Evolutionary conservation across 2,329 filamentous ascomycete genomes (phyloP), one percentile per base, ranked within the genome.

Genomic region (Fusarium drepaniforme): DNA sequence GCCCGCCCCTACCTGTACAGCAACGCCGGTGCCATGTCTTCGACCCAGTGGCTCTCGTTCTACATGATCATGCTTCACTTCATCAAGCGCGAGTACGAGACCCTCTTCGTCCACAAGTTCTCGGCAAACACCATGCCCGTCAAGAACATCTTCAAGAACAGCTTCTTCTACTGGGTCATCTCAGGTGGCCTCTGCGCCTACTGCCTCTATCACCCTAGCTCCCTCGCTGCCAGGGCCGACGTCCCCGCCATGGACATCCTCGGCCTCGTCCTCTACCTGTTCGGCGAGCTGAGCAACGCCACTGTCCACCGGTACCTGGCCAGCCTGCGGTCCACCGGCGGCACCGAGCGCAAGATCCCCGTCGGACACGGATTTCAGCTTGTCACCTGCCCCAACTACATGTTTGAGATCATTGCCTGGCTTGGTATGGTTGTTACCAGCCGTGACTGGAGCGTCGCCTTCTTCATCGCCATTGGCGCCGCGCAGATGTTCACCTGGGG

Each of bases 311-410:
- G 93, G 77, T 93, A 94, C 64, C 89, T 99, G 28, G 91, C 93
- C 33, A 89, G 90, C 71, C 89, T 99, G 73, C 92, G 97, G 61
- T 92, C 91, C 67, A 88, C 90, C 0, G 96, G 96, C 66, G 93
- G 93, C 75, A 96, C 93, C 1, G 95, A 97, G 82, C 90, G 96
- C 70, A 95, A 95, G 78, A 97, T 99, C 74, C 97, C 97, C 1
- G 87, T 87, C 67, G 97, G 97, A 30, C 91, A 96, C 68, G 94
- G 96, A 35, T 98, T 98, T 84, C 88, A 87, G 74, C 85, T 94
- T 40, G 96, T 99, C 63, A 99, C 97, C 15, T 97, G 96, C 86
- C 97, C 97, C 49, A 99, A 99, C 86, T 99, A 99, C 87, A 91
- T 97, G 87, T 98, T 97, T 78, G 97, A 99, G 85, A 88, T 94